Percentiles rank a stretch among this genome's conserved stretches.
phyloP scores from a whole-genome alignment of 2,329 filamentous ascomycete species.

The Penicillium italicum region DNA sequence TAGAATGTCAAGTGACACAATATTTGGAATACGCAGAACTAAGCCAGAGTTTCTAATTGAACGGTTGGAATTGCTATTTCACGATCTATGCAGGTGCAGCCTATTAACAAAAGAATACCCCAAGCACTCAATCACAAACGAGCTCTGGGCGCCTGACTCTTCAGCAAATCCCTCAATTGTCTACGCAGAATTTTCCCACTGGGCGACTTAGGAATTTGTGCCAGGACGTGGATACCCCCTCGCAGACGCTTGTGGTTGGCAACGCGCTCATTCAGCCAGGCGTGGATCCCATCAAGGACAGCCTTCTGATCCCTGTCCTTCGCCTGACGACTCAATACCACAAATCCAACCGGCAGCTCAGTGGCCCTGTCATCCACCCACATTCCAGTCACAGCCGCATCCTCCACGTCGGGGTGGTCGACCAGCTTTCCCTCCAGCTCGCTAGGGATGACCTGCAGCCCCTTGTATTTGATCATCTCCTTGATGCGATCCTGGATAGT shows the following conservation, averaged over 20 bases:
- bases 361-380: conserved; percentile 22
- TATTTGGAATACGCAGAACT: neutral
- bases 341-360: conserved; percentile 21
- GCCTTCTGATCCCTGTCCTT: conserved; percentile 6
- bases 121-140: conserved; percentile 5
- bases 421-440: conserved; percentile 22
- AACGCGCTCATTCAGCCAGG: conserved; percentile 26
- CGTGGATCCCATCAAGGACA: conserved; percentile 11
- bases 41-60: neutral
- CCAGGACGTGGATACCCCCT: conserved; percentile 32
- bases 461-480: conserved; percentile 27
- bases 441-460: conserved; percentile 22
- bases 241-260: conserved; percentile 33
- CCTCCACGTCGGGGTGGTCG: conserved; percentile 21
- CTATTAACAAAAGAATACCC: neutral
- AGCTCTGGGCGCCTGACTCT: conserved; percentile 19
- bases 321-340: conserved; percentile 14
- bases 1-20: neutral
- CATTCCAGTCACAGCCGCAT: conserved; percentile 20
- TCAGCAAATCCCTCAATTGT: conserved; percentile 23
- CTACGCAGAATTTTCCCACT: conserved; percentile 33
- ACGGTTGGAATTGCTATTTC: neutral
- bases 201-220: conserved; percentile 33
- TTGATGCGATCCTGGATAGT: conserved; percentile 23
- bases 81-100: neutral